Base-by-base conservation (phyloP, 176 grass and related monocot genomes). In the Saccharum officinarum region DNA sequence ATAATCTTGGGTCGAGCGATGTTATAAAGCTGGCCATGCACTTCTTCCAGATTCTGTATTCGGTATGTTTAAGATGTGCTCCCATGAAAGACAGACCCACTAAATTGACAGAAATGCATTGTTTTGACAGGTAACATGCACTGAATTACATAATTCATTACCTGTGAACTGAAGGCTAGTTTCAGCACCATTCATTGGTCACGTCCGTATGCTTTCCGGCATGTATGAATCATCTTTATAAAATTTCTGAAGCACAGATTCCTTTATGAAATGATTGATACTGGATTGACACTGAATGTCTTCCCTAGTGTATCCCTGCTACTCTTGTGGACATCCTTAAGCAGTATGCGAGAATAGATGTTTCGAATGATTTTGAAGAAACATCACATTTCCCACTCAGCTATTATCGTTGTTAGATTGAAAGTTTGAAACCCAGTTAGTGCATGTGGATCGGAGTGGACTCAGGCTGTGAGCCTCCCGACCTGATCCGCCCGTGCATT, bases 1-100 rank as follows among this genome's bases (percentile, higher is more conserved):
- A 93, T 95, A 93, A 98, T 90, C 81, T 90, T 90, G 84, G 77
- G 89, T 90, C 85, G 80, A 92, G 84, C 85, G 76, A 88, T 89
- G 71, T 77, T 86, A 78, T 78, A 85, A 79, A 89, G 86, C 90
- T 82, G 91, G 78, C 91, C 89, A 83, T 91, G 70, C 77, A 92
- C 86, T 86, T 68, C 28, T 69, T 76, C 66, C 80, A 60, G 39
- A 73, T 86, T 86, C 60, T 79, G 64, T 78, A 83, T 90, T 79
- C 64, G 23, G 69, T 77, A 80, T 87, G 65, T 76, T 91, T 86
- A 44, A 82, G 63, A 63, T 68, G 74, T 10, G 80, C 34, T 62
- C 37, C 67, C 85, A 80, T 74, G 79, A 88, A 76, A 84, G 69
- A 71, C 40, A 47, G 80, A 83, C 63, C 26, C 45, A 69, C 80